phyloP scores from a whole-genome alignment of 208 protist species.

The Histomonas meleagridis region DNA sequence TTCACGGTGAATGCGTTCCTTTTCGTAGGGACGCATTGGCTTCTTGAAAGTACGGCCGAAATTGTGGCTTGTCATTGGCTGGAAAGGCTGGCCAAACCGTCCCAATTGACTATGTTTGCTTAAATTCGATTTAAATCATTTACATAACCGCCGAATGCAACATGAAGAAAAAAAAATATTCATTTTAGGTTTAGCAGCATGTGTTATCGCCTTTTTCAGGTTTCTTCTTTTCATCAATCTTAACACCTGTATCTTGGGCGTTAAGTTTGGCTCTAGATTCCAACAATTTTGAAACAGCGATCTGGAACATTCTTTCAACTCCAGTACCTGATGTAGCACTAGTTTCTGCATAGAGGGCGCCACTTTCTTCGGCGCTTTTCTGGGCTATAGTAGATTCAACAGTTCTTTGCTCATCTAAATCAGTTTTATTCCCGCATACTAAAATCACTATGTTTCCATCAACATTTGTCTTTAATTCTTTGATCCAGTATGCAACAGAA shows the following conservation, averaged over 20 bases:
- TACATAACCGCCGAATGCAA: too few species aligned
- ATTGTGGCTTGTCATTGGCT: slow-evolving; percentile 61
- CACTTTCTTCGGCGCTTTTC: neutral
- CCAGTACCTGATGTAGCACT: neutral
- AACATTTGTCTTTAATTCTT: neutral
- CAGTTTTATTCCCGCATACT: neutral
- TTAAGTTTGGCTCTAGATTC: too few species aligned
- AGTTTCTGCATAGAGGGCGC: neutral
- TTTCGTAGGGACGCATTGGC: slow-evolving; percentile 96
- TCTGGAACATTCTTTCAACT: neutral
- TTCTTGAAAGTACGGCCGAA: slow-evolving; percentile 83
- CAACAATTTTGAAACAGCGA: neutral
- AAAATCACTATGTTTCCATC: neutral
- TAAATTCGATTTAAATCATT: too few species aligned
- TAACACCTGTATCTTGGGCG: too few species aligned
- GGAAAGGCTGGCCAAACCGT: neutral
- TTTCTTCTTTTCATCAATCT: too few species aligned
- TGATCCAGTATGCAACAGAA: neutral
- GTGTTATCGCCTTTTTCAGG: too few species aligned
- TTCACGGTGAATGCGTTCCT: slow-evolving; percentile 97
- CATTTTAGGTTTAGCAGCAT: too few species aligned
- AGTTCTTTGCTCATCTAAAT: neutral
- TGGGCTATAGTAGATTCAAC: neutral
- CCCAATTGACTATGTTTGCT: too few species aligned
- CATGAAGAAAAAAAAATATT: too few species aligned